Conservation (phyloP, 1,139 yeast genomes). For the Groenewaldozyma auringiensis region DNA sequence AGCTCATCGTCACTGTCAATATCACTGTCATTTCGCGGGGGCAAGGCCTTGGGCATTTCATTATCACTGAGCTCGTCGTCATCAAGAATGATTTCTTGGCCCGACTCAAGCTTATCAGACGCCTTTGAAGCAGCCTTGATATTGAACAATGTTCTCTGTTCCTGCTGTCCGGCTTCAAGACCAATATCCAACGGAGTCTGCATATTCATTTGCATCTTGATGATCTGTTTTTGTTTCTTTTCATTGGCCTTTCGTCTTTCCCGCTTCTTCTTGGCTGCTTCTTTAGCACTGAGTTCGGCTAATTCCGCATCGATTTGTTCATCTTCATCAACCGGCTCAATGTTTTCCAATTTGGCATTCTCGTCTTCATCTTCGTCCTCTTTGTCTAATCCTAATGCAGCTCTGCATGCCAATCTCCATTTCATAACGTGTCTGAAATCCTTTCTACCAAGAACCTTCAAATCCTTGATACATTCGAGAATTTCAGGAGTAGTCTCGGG, state of each 20-base stretch:
- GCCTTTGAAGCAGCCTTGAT: constrained; percentile 77
- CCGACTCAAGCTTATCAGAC: constrained; percentile 69
- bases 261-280: constrained; percentile 61
- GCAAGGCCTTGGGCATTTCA: constrained; percentile 14
- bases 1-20: constrained; percentile 49
- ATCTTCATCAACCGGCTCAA: constrained; percentile 74
- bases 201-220: constrained; percentile 95
- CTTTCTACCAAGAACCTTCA: constrained; percentile 87
- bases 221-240: constrained; percentile 75
- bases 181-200: constrained; percentile 88
- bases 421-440: constrained; percentile 78
- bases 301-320: constrained; percentile 83
- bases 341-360: constrained; percentile 38
- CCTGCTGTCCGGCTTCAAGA: constrained; percentile 85
- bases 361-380: constrained; percentile 32
- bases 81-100: constrained; percentile 63
- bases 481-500: constrained; percentile 73
- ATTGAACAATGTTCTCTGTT: constrained; percentile 66
- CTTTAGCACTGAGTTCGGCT: constrained; percentile 62
- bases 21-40: constrained; percentile 26
- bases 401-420: constrained; percentile 87
- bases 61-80: constrained; percentile 39
- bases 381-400: constrained; percentile 60
- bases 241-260: constrained; percentile 80
- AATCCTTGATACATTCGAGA: constrained; percentile 76